phyloP scores from a whole-genome alignment of 768 basidiomycete genomes.

The Galerina sulciceps region DNA sequence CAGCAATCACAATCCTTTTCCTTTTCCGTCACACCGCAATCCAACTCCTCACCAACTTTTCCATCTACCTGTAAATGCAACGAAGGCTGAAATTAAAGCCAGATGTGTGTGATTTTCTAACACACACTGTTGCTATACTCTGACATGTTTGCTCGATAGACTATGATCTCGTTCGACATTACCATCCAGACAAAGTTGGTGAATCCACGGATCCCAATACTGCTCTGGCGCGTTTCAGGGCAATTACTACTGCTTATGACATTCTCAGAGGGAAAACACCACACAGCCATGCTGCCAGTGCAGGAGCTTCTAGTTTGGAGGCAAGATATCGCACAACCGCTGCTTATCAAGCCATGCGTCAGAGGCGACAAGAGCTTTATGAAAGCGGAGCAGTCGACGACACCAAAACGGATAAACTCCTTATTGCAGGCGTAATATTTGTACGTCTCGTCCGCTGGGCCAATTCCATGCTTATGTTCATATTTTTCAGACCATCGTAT shows the following conservation, averaged over 20 bases:
- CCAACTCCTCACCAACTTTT: constrained; percentile 70
- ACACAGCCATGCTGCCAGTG: constrained; percentile 17
- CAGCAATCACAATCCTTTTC: constrained; percentile 34
- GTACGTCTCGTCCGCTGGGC: constrained; percentile 36
- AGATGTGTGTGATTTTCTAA: constrained; percentile 46
- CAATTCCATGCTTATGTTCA: background rate
- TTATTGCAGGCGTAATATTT: constrained; percentile 56
- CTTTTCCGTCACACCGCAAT: constrained; percentile 52
- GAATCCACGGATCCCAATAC: constrained; percentile 44
- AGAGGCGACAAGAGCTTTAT: constrained; percentile 49
- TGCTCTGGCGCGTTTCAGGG: constrained; percentile 69
- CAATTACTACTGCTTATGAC: constrained; percentile 73
- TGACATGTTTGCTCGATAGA: constrained; percentile 43
- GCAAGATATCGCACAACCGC: constrained; percentile 36
- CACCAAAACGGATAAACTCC: constrained; percentile 66
- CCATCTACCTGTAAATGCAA: constrained; percentile 57
- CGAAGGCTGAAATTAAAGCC: constrained; percentile 56
- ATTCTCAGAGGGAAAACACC: constrained; percentile 53
- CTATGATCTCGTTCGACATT: constrained; percentile 78
- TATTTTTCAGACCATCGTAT: constrained; percentile 22
- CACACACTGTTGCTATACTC: background rate
- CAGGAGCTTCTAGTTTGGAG: constrained; percentile 18
- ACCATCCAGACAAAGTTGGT: constrained; percentile 73
- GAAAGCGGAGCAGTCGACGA: constrained; percentile 59
- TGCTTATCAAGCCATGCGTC: constrained; percentile 48